phyloP scores from a whole-genome alignment of 2,329 filamentous ascomycete species.

The Beauveria asiatica region DNA sequence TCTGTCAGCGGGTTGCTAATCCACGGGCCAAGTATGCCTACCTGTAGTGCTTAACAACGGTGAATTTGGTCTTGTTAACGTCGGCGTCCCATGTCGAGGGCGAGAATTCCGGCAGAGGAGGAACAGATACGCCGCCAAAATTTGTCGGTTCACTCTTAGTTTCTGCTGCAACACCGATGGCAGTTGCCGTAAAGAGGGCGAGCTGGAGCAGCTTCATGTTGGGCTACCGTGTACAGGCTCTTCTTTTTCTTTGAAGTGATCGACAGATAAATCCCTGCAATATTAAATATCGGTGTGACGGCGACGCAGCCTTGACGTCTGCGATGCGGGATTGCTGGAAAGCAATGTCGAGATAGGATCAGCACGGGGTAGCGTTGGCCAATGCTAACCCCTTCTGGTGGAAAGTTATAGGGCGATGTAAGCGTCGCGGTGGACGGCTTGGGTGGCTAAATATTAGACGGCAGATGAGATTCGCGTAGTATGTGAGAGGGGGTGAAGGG shows the following conservation, averaged over 20 bases:
- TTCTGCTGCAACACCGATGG: constrained; percentile 31
- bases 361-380: background rate
- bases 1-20: constrained; percentile 18
- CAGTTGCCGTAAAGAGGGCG: constrained; percentile 38
- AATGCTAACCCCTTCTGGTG: background rate
- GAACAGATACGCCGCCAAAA: constrained; percentile 61
- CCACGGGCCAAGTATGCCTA: constrained; percentile 23
- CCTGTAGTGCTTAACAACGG: constrained; percentile 61
- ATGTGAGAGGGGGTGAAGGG: background rate
- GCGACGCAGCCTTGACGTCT: background rate
- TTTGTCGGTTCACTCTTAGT: constrained; percentile 36
- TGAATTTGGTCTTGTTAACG: constrained; percentile 43
- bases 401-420: background rate
- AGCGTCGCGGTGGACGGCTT: background rate
- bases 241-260: background rate
- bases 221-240: constrained; percentile 6
- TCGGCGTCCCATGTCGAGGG: constrained; percentile 49
- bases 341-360: background rate
- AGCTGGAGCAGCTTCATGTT: constrained; percentile 39
- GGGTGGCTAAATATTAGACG: background rate
- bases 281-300: background rate
- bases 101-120: constrained; percentile 53
- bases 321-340: constrained; percentile 3
- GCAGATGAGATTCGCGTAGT: background rate
- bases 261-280: background rate